These are phyloP conservation scores for Prunus dulcis DNA, from an alignment of 306 rosid species.

Conservation along the genomic window DNA sequence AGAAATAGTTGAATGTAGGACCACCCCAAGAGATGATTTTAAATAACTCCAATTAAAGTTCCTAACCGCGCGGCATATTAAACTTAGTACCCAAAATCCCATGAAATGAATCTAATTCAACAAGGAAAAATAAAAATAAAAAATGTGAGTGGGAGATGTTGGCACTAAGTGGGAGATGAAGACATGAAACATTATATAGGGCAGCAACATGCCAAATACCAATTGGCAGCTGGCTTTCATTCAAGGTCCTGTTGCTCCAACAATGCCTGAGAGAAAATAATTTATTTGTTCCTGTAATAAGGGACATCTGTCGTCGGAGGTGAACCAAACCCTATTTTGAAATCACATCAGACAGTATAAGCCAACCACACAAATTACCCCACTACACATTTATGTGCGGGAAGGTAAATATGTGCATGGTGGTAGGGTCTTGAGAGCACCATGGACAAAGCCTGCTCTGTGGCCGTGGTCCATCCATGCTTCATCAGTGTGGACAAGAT, in stretches of 20 bases:
- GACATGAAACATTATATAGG: conserved; percentile 14
- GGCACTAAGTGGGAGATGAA: conserved; percentile 16
- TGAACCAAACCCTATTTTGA: conserved; percentile 39
- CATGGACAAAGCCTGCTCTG: conserved; percentile 14
- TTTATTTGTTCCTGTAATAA: conserved; percentile 33
- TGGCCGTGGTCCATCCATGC: conserved; percentile 32
- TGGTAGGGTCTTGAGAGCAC: conserved; percentile 40
- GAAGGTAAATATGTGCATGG: conserved; percentile 22
- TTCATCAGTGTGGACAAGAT: conserved; percentile 64
- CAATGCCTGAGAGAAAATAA: conserved; percentile 35
- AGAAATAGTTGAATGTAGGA: conserved; percentile 26
- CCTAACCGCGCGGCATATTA: too few species aligned
- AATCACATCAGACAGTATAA: conserved; percentile 39
- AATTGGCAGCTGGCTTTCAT: conserved; percentile 20
- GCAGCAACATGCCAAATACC: not conserved
- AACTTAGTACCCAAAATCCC: not conserved
- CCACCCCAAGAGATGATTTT: conserved; percentile 29
- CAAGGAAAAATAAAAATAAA: conserved; percentile 18
- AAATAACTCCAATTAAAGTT: not conserved
- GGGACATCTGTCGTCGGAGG: conserved; percentile 39
- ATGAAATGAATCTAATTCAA: not conserved
- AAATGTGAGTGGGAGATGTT: conserved; percentile 23
- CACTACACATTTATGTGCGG: conserved; percentile 18
- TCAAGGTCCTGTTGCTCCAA: conserved; percentile 41
- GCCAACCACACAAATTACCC: conserved; percentile 38